Evolutionary conservation across 139 green algal genomes (phyloP), one percentile per base, ranked within the genome.

Genomic region (Coelastrella sp.): DNA sequence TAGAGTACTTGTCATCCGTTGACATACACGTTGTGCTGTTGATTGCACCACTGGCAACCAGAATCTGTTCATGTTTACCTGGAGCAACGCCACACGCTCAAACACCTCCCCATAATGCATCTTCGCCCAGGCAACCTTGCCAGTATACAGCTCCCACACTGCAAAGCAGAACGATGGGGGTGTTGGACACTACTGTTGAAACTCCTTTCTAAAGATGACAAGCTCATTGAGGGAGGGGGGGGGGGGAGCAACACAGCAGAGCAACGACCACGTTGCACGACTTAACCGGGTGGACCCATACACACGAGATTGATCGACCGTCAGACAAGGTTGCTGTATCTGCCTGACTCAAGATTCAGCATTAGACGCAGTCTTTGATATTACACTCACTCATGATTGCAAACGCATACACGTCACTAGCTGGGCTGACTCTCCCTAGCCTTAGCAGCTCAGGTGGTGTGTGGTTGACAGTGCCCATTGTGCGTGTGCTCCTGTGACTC

Each of bases 101-200:
- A 86, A 86, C 8, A 91, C 87, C 64, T 91, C 76, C 11, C 87
- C 87, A 56, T 86, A 91, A 65, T 91, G 87, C 61, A 77, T 57
- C 14, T 74, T 61, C 3, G 32, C 23, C 14, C 64, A 91, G 2
- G 87, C 87, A 7, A 75, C 22, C 58, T 59, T 79, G 59, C 87
- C 87, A 5, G 75, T 80, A n/a, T 80, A 91, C 61, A 86, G 61
- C 87, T 91, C 87, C 87, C 87, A 91, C 73, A 90, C 81, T 85
- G 79, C 79, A 71, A 16, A 85, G 56, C 58, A 71, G 59, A 3
- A 68, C n/a, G 14, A 14, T 60, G 77, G n/a, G 16, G 32, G 32
- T 47, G 32, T 47, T 47, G 32, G 32, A 47, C 32, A 47, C 32
- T 47, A 47, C 32, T 47, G 32, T 47, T 47, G 32, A 47, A 47